Evolutionary conservation across 768 basidiomycete species (phyloP).

Genomic region (Lyophyllum atratum): DNA sequence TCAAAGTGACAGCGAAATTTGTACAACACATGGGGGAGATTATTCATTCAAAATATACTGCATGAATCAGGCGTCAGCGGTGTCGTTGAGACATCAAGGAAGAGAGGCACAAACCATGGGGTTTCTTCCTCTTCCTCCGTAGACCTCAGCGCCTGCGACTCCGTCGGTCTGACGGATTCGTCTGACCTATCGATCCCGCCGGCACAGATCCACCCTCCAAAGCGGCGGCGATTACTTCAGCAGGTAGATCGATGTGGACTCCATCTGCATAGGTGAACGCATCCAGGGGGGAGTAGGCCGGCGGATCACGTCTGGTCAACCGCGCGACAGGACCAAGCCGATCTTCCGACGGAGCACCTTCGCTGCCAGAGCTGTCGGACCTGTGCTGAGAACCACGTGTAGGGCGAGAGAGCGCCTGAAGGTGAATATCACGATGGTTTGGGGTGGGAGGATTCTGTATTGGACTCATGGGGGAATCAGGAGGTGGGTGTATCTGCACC

Average conservation of each 20-base stretch:
- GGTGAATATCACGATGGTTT: slow-evolving; percentile 77
- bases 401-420: slow-evolving; percentile 59
- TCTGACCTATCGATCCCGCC: slow-evolving; percentile 55
- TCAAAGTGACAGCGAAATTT: slow-evolving; percentile 12
- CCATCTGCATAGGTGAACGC: slow-evolving; percentile 84
- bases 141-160: slow-evolving; percentile 47
- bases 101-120: slow-evolving; percentile 23
- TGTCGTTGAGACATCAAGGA: not conserved
- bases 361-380: slow-evolving; percentile 33
- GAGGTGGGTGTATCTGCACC: slow-evolving; percentile 74
- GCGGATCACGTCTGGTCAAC: slow-evolving; percentile 66
- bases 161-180: slow-evolving; percentile 52
- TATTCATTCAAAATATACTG: slow-evolving; percentile 14
- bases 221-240: slow-evolving; percentile 89
- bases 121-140: slow-evolving; percentile 11
- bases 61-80: slow-evolving; percentile 8
- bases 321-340: slow-evolving; percentile 34
- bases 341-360: slow-evolving; percentile 24
- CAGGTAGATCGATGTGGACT: slow-evolving; percentile 91
- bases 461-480: slow-evolving; percentile 76
- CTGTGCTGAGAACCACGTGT: slow-evolving; percentile 35
- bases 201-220: slow-evolving; percentile 75
- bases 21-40: slow-evolving; percentile 16
- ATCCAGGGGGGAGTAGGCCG: slow-evolving; percentile 88
- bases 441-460: slow-evolving; percentile 85